phyloP scores from a whole-genome alignment of 305 asterid species.

The Fraxinus floribunda region DNA sequence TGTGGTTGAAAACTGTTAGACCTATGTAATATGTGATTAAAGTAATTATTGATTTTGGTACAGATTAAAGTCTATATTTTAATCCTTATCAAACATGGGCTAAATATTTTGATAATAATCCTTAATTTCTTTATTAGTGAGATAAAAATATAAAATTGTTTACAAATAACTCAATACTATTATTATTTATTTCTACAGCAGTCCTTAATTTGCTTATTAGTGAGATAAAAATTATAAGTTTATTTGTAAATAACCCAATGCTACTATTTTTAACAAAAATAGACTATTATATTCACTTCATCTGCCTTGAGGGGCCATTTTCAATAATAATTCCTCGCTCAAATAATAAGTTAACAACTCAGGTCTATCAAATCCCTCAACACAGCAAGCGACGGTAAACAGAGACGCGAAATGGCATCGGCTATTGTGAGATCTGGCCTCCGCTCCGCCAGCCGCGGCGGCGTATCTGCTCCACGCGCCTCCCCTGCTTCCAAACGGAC shows the following conservation, averaged over 20 bases:
- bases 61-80: too few species aligned
- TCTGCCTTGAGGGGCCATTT: too few species aligned
- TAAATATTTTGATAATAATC: too few species aligned
- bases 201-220: not conserved
- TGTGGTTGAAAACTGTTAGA: too few species aligned
- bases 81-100: too few species aligned
- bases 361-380: not conserved
- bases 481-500: conserved; percentile 47
- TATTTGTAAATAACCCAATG: not conserved
- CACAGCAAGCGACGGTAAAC: not conserved
- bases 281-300: not conserved
- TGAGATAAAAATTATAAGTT: not conserved
- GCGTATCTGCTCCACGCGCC: conserved; percentile 36
- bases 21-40: too few species aligned
- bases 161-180: too few species aligned
- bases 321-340: too few species aligned
- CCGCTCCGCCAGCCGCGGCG: conserved; percentile 62
- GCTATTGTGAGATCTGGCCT: conserved; percentile 66
- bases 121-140: not conserved
- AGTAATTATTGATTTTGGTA: too few species aligned
- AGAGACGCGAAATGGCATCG: conserved; percentile 51
- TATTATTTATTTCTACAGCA: too few species aligned
- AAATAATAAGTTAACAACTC: too few species aligned
- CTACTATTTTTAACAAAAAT: not conserved
- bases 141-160: too few species aligned